Base-by-base conservation (phyloP, 1,139 yeast species). In the Kodamaea plutei region DNA sequence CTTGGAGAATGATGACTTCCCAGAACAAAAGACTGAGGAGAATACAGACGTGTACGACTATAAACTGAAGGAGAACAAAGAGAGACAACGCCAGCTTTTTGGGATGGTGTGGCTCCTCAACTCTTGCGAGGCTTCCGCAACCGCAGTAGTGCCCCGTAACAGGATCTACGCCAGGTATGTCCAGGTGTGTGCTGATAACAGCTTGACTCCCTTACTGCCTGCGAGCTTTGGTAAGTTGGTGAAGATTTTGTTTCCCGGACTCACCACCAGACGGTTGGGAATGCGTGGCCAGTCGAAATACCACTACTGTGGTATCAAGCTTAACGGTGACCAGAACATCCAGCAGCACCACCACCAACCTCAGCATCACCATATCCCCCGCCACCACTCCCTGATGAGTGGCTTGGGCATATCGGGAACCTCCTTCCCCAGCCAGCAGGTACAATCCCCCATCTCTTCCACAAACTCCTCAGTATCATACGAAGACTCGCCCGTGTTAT, bases 161-260 rank as follows among this genome's bases (percentile, higher is more conserved):
- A 63, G 87, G 32, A 78, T 88, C 15, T 88, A 84, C 55, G 87
- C 94, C 9, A 71, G 84, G 32, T 89, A 88, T 50, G 88, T 78
- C 11, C 76, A 76, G 14, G 51, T 79, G 7, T 88, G 96, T 54
- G 79, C 85, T 8, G 77, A 76, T 28, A 68, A 73, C 50, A 70
- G 69, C 9, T 52, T 87, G 26, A 72, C 75, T 35, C 95, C 96
- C 1, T 58, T 88, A 34, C 79, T 87, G 16, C 94, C 94, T 10
- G 95, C 96, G 1, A 79, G 89, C 8, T 79, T 88, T 54, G 96
- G 96, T 11, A 85, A 85, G 50, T 63, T 88, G 27, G 89, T 88
- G 8, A 71, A 84, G 39, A 65, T 81, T 6, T 61, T 82, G 9
- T 87, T 76, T 48, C 96, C 96, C 2, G 69, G 68, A 35, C 64